Evolutionary conservation across 441 rosid genomes (phyloP), one percentile per base, ranked within the genome.

Genomic region (Gossypium davidsonii): DNA sequence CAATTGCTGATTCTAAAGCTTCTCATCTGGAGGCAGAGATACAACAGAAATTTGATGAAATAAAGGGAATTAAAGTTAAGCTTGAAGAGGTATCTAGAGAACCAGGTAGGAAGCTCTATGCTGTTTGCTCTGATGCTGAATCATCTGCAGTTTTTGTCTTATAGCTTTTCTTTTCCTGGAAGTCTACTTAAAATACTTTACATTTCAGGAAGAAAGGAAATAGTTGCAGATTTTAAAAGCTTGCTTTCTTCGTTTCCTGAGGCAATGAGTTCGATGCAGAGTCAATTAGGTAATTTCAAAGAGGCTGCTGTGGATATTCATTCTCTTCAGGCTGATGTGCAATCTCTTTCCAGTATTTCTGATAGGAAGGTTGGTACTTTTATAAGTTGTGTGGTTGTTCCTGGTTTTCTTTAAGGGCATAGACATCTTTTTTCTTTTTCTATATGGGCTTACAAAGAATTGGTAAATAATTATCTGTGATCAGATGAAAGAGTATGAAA

Each of bases 211-310:
- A 91, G 99, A 81, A 90, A 88, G 81, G 92, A 88, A 68, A 80
- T 93, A 63, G 81, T 91, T 76, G 84, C 89, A 61, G 97, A 93
- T 77, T 93, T 93, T 79, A 96, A 91, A 81, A 91, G 86, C 25
- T 80, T 93, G 86, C 84, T 89, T 75, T 89, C 97, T 18, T 89
- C 97, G 15, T 96, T 91, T 83, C 97, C 99, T 2, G 91, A 87
- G 81, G 93, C 92, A 74, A 91, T 93, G 99, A 80, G 83, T 77
- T 67, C 82, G 48, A 90, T 96, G 99, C 94, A 90, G 83, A 83
- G 86, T 74, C 94, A 91, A 52, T 74, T 96, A 77, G 83, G 88
- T 74, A 85, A 74, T 57, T 91, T 66, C 81, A 96, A 91, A 81
- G 94, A 88, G 74, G 85, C 86, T 83, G 91, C 97, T 73, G 76